Evolutionary conservation across 2,329 filamentous ascomycete species (phyloP).

Genomic region (Venturia asperata): DNA sequence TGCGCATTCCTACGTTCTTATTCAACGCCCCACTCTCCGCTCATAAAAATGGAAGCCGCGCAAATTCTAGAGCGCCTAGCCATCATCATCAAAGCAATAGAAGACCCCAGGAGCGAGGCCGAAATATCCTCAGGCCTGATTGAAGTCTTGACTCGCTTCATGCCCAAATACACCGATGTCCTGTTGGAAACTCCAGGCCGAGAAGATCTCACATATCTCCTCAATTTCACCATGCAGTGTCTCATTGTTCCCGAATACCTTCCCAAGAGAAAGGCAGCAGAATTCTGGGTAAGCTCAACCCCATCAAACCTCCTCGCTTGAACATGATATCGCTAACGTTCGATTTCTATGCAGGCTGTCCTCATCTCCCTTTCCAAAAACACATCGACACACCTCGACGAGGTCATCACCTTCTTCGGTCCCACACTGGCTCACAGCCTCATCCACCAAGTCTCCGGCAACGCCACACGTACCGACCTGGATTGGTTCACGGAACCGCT

Average conservation of each 20-base stretch:
- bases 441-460: constrained; percentile 59
- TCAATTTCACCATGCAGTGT: constrained; percentile 64
- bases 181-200: constrained; percentile 45
- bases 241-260: constrained; percentile 65
- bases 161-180: constrained; percentile 19
- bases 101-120: constrained; percentile 18
- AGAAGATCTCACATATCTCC: constrained; percentile 56
- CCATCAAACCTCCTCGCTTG: not conserved
- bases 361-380: constrained; percentile 11
- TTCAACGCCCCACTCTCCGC: constrained; percentile 29
- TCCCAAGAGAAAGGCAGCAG: constrained; percentile 64
- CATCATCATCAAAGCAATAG: constrained; percentile 1
- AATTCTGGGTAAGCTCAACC: constrained; percentile 59
- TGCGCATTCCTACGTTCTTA: constrained; percentile 58
- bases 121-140: constrained; percentile 19
- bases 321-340: constrained; percentile 4
- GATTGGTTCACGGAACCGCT: constrained; percentile 47
- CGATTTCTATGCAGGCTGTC: not conserved
- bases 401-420: constrained; percentile 53
- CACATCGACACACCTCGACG: constrained; percentile 28
- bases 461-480: constrained; percentile 62
- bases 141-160: constrained; percentile 19
- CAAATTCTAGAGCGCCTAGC: constrained; percentile 11
- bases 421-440: constrained; percentile 54
- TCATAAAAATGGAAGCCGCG: constrained; percentile 40